phyloP scores from a whole-genome alignment of 352 stramenopile genomes.

The Phytophthora lateralis region DNA sequence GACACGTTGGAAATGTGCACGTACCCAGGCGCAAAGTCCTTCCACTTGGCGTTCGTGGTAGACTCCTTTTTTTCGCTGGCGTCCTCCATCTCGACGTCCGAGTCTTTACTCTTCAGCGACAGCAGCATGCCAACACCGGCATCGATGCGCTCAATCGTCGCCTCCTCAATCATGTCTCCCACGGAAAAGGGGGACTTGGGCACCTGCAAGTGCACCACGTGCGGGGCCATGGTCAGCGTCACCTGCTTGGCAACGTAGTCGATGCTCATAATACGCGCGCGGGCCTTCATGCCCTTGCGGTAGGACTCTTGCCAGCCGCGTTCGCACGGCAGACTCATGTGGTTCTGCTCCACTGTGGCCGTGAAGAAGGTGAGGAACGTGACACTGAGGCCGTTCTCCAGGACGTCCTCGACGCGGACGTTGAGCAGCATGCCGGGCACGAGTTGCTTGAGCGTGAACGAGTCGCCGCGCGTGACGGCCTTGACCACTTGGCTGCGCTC shows the following conservation, averaged over 20 bases:
- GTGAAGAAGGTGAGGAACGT: slow-evolving; percentile 91
- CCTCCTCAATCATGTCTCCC: slow-evolving; percentile 76
- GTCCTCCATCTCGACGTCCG: slow-evolving; percentile 63
- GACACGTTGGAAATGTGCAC: slow-evolving; percentile 90
- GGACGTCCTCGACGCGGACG: slow-evolving; percentile 90
- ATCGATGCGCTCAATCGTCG: slow-evolving; percentile 84
- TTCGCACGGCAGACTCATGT: slow-evolving; percentile 87
- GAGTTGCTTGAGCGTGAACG: slow-evolving; percentile 89
- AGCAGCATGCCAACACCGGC: slow-evolving; percentile 86
- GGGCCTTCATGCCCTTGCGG: slow-evolving; percentile 84
- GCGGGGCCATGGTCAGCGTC: slow-evolving; percentile 85
- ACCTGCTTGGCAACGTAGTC: slow-evolving; percentile 77
- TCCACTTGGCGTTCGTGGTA: slow-evolving; percentile 68
- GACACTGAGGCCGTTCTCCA: slow-evolving; percentile 84
- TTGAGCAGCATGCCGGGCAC: slow-evolving; percentile 93
- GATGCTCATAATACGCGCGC: slow-evolving; percentile 86
- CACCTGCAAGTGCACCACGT: slow-evolving; percentile 83
- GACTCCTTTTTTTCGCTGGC: slow-evolving; percentile 29
- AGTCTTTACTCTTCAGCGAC: slow-evolving; percentile 60
- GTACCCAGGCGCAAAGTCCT: slow-evolving; percentile 81
- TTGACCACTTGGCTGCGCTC: slow-evolving; percentile 74
- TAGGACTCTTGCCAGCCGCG: slow-evolving; percentile 78
- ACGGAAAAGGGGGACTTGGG: slow-evolving; percentile 58
- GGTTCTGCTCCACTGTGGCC: slow-evolving; percentile 88
- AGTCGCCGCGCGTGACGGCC: slow-evolving; percentile 79